A percentile compares a stretch with the other conserved stretches of the same genome.
phyloP scores from a whole-genome alignment of 2,329 filamentous ascomycete genomes.

The Fusarium duplospermum region DNA sequence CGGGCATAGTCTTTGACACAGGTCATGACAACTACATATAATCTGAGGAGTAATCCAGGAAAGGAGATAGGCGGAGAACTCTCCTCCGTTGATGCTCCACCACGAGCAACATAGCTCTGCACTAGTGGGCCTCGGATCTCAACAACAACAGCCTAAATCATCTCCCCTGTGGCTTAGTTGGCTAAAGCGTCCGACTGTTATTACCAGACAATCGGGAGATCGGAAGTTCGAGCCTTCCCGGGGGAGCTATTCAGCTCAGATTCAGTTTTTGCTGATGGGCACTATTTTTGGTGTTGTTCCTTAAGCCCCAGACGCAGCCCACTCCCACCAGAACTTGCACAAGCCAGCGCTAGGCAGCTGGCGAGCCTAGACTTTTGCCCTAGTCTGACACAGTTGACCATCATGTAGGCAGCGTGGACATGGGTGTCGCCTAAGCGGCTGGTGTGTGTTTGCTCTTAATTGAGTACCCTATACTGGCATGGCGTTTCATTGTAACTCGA shows the following conservation, averaged over 20 bases:
- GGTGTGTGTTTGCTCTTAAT: background rate
- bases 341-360: background rate
- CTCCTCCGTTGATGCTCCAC: background rate
- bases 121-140: background rate
- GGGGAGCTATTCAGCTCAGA: constrained; percentile 28
- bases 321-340: background rate
- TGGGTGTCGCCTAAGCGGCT: background rate
- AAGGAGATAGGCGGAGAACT: background rate
- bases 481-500: background rate
- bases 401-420: background rate
- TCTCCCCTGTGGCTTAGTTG: constrained; percentile 58
- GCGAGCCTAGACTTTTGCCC: background rate
- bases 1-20: background rate
- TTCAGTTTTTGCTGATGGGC: background rate
- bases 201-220: constrained; percentile 48
- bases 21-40: background rate
- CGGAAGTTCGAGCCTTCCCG: constrained; percentile 47
- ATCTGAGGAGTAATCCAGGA: no score
- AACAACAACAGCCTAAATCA: constrained; percentile 1
- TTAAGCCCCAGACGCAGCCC: background rate
- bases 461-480: background rate
- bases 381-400: background rate
- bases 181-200: constrained; percentile 70
- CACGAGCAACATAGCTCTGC: background rate
- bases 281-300: background rate